phyloP scores from a whole-genome alignment of 2,329 filamentous ascomycete species.

The Cercospora sesami region DNA sequence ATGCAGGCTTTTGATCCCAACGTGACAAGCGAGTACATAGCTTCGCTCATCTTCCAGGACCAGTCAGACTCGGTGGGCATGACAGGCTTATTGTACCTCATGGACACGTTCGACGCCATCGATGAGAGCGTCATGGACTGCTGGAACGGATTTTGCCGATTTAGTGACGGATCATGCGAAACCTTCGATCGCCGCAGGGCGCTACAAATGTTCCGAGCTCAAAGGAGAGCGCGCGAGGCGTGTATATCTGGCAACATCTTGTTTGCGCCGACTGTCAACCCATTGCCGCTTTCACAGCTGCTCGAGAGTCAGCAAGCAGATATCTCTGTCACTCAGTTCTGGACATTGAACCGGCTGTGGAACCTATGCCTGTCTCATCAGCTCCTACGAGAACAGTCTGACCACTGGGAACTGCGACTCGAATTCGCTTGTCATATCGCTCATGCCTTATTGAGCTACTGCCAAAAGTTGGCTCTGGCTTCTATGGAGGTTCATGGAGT shows the following conservation, averaged over 20 bases:
- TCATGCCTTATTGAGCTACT: slow-evolving; percentile 40
- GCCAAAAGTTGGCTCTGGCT: slow-evolving; percentile 35
- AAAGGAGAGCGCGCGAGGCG: slow-evolving; percentile 28
- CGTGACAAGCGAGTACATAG: slow-evolving; percentile 34
- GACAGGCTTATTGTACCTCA: slow-evolving; percentile 46
- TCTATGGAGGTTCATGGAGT: slow-evolving; percentile 49
- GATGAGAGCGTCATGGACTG: slow-evolving; percentile 48
- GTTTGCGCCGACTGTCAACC: slow-evolving; percentile 40
- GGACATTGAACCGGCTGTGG: slow-evolving; percentile 48
- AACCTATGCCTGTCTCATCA: slow-evolving; percentile 45
- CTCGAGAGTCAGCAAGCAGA: slow-evolving; percentile 47
- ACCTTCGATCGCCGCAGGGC: slow-evolving; percentile 39
- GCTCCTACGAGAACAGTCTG: slow-evolving; percentile 39
- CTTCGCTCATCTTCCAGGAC: slow-evolving; percentile 46
- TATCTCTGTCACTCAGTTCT: slow-evolving; percentile 47
- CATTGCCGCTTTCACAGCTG: slow-evolving; percentile 28
- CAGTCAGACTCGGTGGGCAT: slow-evolving; percentile 45
- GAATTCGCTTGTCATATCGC: slow-evolving; percentile 42
- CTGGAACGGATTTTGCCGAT: slow-evolving; percentile 45
- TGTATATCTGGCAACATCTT: slow-evolving; percentile 43
- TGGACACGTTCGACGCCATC: slow-evolving; percentile 48
- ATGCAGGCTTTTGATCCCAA: slow-evolving; percentile 45
- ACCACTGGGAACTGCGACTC: slow-evolving; percentile 42
- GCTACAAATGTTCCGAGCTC: slow-evolving; percentile 38
- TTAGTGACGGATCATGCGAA: slow-evolving; percentile 36